Conservation (phyloP, 192 early-diverging fungal genomes). For the Backusella sp. region DNA sequence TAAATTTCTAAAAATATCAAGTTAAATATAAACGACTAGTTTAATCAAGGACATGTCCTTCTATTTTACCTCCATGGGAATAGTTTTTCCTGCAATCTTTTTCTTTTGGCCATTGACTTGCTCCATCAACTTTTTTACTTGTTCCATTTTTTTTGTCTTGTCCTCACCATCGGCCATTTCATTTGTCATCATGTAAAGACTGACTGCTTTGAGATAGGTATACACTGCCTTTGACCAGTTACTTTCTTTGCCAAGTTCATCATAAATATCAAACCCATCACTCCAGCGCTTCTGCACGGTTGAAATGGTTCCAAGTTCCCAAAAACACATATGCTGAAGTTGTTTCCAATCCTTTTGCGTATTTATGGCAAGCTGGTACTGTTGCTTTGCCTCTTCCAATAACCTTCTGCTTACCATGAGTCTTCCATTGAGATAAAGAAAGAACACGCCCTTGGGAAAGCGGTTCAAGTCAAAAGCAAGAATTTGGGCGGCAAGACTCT, state of each 20-base stretch:
- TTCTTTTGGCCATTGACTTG: conserved; percentile 62
- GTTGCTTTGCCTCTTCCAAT: conserved; percentile 56
- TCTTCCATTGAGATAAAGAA: conserved; percentile 68
- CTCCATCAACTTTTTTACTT: conserved; percentile 60
- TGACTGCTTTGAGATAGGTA: conserved; percentile 68
- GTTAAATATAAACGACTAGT: not conserved
- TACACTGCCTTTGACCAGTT: conserved; percentile 88
- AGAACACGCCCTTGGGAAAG: conserved; percentile 71
- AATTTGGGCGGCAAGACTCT: conserved; percentile 59
- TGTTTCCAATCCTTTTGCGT: conserved; percentile 72
- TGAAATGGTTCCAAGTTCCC: conserved; percentile 73
- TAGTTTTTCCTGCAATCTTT: conserved; percentile 38
- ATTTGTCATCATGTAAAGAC: conserved; percentile 41
- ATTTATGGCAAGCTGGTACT: conserved; percentile 55
- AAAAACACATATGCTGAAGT: conserved; percentile 79
- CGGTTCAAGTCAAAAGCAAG: conserved; percentile 49
- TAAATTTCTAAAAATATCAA: conserved; percentile 59
- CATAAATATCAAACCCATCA: conserved; percentile 59
- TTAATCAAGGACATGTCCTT: not conserved
- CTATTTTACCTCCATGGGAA: conserved; percentile 31
- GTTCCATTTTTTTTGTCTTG: conserved; percentile 36
- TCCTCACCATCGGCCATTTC: conserved; percentile 33
- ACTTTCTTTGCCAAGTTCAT: conserved; percentile 69
- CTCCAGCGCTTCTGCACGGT: conserved; percentile 63
- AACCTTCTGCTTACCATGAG: conserved; percentile 55